These are phyloP conservation scores for Colletotrichum sidae DNA, from an alignment of 2,329 filamentous ascomycete genomes.

Conservation along the genomic window DNA sequence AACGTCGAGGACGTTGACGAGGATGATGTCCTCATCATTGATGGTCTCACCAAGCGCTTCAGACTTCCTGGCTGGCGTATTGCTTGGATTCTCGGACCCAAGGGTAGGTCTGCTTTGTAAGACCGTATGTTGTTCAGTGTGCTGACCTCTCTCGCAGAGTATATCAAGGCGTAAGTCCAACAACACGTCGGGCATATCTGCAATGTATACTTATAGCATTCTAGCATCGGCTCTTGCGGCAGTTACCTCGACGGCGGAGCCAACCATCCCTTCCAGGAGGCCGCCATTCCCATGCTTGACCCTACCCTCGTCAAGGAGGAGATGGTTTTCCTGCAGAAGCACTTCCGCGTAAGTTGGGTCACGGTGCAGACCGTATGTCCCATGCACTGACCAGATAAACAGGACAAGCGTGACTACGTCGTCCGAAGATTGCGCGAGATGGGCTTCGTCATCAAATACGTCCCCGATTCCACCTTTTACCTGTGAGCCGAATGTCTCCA, in stretches of 20 bases:
- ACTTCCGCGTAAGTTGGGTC: slow-evolving; percentile 75
- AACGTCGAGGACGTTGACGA: slow-evolving; percentile 91
- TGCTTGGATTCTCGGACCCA: slow-evolving; percentile 94
- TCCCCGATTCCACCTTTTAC: slow-evolving; percentile 95
- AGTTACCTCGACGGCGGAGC: slow-evolving; percentile 95
- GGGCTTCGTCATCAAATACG: slow-evolving; percentile 86
- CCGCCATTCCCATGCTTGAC: slow-evolving; percentile 92
- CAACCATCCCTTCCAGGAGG: slow-evolving; percentile 96
- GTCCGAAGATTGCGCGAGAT: slow-evolving; percentile 83
- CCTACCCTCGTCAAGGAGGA: slow-evolving; percentile 82
- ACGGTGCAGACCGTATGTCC: neutral
- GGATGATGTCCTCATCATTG: slow-evolving; percentile 93
- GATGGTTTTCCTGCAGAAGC: slow-evolving; percentile 88
- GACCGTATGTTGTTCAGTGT: neutral
- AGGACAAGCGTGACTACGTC: slow-evolving; percentile 92
- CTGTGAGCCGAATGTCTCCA: slow-evolving; percentile 66
- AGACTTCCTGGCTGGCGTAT: slow-evolving; percentile 96
- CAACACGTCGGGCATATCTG: neutral
- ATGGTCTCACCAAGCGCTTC: slow-evolving; percentile 97
- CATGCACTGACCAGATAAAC: slow-evolving; percentile 39
- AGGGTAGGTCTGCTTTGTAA: slow-evolving; percentile 56
- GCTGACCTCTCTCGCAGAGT: slow-evolving; percentile 64
- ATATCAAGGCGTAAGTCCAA: slow-evolving; percentile 79
- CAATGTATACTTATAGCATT: neutral
- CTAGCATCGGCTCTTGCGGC: slow-evolving; percentile 84